Percentiles rank a stretch among this genome's conserved stretches.
Evolutionary conservation across 2,329 filamentous ascomycete species (phyloP).

Genomic region (Stemphylium lycopersici): DNA sequence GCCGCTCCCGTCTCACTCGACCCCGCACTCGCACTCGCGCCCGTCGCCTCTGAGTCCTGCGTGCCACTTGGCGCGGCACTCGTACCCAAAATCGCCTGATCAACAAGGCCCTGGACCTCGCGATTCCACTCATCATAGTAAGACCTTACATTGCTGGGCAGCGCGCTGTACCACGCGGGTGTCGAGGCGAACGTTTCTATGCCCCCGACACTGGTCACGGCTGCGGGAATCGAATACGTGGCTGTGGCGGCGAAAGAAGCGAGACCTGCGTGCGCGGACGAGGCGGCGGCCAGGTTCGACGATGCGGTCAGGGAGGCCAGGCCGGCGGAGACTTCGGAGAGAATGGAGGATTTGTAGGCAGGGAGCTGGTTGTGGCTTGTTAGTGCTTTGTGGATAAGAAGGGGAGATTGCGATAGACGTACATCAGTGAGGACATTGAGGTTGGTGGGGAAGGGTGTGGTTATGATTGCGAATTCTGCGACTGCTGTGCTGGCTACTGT

Average conservation of each 20-base stretch:
- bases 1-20: slow-evolving; percentile 8
- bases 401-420: slow-evolving; percentile 1
- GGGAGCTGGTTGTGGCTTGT: slow-evolving; percentile 7
- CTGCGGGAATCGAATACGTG: slow-evolving; percentile 20
- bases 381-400: neutral
- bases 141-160: slow-evolving; percentile 32
- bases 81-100: slow-evolving; percentile 20
- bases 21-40: slow-evolving; percentile 1
- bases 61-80: slow-evolving; percentile 1
- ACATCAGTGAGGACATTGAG: slow-evolving; percentile 25
- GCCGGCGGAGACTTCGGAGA: slow-evolving; percentile 16
- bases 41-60: neutral
- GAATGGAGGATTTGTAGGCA: slow-evolving; percentile 23
- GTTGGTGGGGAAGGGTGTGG: slow-evolving; percentile 20
- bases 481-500: slow-evolving; percentile 25
- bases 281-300: slow-evolving; percentile 17
- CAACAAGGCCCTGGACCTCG: slow-evolving; percentile 22
- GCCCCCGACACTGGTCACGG: slow-evolving; percentile 20
- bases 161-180: slow-evolving; percentile 31
- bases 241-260: slow-evolving; percentile 31
- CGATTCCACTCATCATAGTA: slow-evolving; percentile 31
- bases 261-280: slow-evolving; percentile 26
- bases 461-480: slow-evolving; percentile 32
- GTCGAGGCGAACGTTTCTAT: slow-evolving; percentile 24
- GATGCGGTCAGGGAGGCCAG: slow-evolving; percentile 22